Conservation (phyloP, 2,329 filamentous ascomycete genomes). For the Sarocladium kiliense region DNA sequence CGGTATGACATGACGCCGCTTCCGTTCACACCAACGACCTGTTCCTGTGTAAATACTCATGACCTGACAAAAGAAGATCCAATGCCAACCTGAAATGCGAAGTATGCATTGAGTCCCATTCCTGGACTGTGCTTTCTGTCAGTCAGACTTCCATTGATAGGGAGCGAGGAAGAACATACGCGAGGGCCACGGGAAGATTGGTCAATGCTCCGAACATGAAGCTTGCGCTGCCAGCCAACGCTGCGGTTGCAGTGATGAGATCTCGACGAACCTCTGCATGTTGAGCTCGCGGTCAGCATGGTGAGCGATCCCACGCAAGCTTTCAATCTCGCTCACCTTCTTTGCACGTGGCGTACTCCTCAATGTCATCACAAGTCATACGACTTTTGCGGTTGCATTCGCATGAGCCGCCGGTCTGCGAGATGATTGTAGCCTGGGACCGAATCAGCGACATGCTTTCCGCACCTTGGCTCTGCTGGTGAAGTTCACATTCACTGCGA, state of each 20-base stretch:
- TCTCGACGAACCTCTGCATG: constrained; percentile 61
- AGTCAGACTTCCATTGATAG: neutral
- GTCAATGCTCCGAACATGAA: constrained; percentile 76
- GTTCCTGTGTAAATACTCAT: constrained; percentile 5
- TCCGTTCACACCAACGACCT: constrained; percentile 56
- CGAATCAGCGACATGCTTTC: neutral
- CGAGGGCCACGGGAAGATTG: constrained; percentile 62
- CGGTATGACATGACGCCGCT: constrained; percentile 51
- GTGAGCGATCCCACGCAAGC: neutral
- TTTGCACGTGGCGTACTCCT: constrained; percentile 40
- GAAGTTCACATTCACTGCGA: constrained; percentile 58
- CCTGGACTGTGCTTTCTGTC: constrained; percentile 44
- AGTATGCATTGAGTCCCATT: constrained; percentile 65
- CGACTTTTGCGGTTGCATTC: constrained; percentile 48
- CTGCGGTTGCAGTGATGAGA: constrained; percentile 78
- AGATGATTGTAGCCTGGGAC: constrained; percentile 62
- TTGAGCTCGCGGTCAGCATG: constrained; percentile 11
- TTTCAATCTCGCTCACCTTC: constrained; percentile 33
- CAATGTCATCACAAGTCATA: constrained; percentile 43
- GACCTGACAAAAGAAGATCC: neutral
- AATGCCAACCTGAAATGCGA: constrained; percentile 47
- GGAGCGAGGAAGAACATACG: constrained; percentile 43
- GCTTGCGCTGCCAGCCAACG: constrained; percentile 68
- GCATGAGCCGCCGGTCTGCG: constrained; percentile 73
- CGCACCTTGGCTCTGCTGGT: neutral